Percentiles rank a stretch among this genome's conserved stretches.
These are phyloP conservation scores for Geotrichum citri-aurantii DNA, from an alignment of 1,139 yeast genomes.

Conservation along the genomic window DNA sequence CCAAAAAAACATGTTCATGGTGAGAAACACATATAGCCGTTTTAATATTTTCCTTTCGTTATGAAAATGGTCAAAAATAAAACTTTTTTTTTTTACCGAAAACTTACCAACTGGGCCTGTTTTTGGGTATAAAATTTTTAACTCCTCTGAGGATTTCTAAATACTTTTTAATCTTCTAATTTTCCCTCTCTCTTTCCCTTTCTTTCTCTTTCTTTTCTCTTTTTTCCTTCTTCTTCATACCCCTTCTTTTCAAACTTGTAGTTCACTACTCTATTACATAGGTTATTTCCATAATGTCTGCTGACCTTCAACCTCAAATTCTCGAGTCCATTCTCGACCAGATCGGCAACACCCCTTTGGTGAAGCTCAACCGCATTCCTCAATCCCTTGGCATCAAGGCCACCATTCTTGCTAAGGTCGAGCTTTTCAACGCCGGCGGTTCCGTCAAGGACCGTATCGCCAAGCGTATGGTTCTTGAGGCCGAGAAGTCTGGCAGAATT, in stretches of 20 bases:
- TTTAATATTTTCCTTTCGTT: not conserved
- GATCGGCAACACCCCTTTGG: slow-evolving; percentile 81
- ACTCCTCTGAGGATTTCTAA: not conserved
- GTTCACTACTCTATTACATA: not conserved
- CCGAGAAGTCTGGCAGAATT: slow-evolving; percentile 71
- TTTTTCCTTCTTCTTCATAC: not conserved
- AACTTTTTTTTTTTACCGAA: too few relatives aligned
- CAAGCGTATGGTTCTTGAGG: slow-evolving; percentile 68
- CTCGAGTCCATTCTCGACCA: slow-evolving; percentile 45
- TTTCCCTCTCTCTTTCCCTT: too few relatives aligned
- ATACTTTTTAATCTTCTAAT: too few relatives aligned
- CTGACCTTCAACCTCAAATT: slow-evolving; percentile 18
- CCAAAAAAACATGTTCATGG: not conserved
- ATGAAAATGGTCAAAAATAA: too few relatives aligned
- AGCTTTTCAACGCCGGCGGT: slow-evolving; percentile 65
- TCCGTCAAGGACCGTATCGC: slow-evolving; percentile 62
- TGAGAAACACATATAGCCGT: not conserved
- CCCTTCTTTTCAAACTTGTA: not conserved
- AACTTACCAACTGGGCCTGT: not conserved
- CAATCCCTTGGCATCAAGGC: slow-evolving; percentile 72
- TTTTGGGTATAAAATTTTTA: not conserved
- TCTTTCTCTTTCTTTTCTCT: not conserved
- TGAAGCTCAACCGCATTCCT: slow-evolving; percentile 69
- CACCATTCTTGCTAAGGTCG: slow-evolving; percentile 47
- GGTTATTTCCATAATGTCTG: not conserved